Conservation (phyloP, 805 yeast genomes). For the Saccharomycopsis vini region DNA sequence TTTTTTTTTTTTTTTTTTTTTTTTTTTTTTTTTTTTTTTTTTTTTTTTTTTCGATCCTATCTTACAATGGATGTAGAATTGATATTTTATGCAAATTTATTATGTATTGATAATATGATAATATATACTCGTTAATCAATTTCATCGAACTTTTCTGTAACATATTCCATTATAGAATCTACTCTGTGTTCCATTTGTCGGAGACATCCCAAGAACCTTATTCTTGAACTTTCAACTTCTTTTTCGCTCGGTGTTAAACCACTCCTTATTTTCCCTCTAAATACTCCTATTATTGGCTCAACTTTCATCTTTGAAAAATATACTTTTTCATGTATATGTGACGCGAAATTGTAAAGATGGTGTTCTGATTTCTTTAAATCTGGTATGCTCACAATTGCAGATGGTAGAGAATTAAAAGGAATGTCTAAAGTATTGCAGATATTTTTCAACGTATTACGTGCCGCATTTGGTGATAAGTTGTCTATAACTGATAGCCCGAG, state of each 20-base stretch:
- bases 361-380: slow-evolving; percentile 16
- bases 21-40: too few species aligned
- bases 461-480: slow-evolving; percentile 2
- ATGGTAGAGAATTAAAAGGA: slow-evolving; percentile 7
- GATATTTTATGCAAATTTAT: too few species aligned
- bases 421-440: slow-evolving; percentile 12
- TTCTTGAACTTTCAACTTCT: slow-evolving; percentile 7
- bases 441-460: slow-evolving; percentile 13
- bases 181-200: background rate
- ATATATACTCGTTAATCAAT: background rate
- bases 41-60: too few species aligned
- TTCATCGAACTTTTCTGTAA: too few species aligned
- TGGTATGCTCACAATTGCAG: slow-evolving; percentile 6
- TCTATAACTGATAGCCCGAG: slow-evolving; percentile 9
- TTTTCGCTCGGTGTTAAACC: background rate
- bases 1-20: too few species aligned
- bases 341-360: slow-evolving; percentile 14
- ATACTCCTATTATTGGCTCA: background rate
- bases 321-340: too few species aligned
- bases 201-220: slow-evolving; percentile 10
- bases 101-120: background rate
- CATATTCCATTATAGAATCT: background rate
- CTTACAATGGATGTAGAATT: too few species aligned
- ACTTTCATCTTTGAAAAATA: background rate
- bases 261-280: background rate